phyloP scores from a whole-genome alignment of 345 rosid species.

The Lepidium aucheri region DNA sequence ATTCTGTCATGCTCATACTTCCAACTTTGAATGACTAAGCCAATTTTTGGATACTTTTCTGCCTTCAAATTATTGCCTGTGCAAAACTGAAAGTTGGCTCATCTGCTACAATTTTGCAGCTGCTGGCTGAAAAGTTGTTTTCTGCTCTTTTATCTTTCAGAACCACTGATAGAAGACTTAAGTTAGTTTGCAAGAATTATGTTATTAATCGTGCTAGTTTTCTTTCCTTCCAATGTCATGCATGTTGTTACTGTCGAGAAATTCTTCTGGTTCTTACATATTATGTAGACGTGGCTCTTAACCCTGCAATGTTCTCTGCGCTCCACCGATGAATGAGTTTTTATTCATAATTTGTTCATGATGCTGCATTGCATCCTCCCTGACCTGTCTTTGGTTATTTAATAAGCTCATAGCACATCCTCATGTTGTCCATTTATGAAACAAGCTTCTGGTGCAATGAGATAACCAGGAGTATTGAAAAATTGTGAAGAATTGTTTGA shows the following conservation, averaged over 20 bases:
- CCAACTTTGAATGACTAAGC: not conserved
- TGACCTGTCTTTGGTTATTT: not conserved
- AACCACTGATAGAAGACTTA: not conserved
- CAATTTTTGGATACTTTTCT: not conserved
- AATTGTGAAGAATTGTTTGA: not conserved
- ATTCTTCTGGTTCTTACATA: too few relatives aligned
- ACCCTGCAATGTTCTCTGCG: not conserved
- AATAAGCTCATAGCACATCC: not conserved
- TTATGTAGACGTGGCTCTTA: not conserved
- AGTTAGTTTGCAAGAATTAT: not conserved
- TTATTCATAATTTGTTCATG: not conserved
- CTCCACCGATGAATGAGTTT: not conserved
- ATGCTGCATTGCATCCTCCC: not conserved
- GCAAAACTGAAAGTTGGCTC: not conserved
- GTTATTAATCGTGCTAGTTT: not conserved
- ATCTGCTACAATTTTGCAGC: not conserved
- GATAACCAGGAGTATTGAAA: not conserved
- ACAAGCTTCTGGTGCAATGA: not conserved
- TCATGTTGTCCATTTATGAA: not conserved
- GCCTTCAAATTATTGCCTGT: not conserved
- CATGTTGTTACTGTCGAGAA: too few relatives aligned
- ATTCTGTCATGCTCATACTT: not conserved
- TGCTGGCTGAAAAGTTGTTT: not conserved
- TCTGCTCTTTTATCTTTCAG: not conserved
- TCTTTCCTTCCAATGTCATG: too few relatives aligned